These are phyloP conservation scores for Mortierella sp. DNA, from an alignment of 371 early-diverging fungal species.

Conservation along the genomic window DNA sequence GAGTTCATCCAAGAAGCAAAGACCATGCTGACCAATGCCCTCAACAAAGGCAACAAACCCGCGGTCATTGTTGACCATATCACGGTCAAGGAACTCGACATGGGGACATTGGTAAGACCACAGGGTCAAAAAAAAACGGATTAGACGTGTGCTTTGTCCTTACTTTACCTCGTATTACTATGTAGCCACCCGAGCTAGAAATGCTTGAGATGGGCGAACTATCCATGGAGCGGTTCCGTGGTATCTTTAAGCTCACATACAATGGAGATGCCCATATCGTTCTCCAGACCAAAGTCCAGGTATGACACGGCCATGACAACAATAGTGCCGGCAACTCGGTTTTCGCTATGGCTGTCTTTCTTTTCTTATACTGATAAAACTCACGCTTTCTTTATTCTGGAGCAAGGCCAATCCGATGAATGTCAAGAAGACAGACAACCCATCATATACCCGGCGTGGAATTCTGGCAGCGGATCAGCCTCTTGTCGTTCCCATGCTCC, in stretches of 20 bases:
- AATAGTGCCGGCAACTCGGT: background rate
- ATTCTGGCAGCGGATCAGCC: constrained; percentile 92
- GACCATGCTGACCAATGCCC: constrained; percentile 85
- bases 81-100: constrained; percentile 88
- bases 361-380: background rate
- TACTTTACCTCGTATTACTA: background rate
- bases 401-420: constrained; percentile 85
- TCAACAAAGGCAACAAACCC: constrained; percentile 93
- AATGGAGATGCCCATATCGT: constrained; percentile 94
- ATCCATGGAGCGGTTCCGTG: constrained; percentile 90
- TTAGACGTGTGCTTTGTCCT: background rate
- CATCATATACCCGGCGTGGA: constrained; percentile 72
- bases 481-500: constrained; percentile 94
- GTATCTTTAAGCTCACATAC: constrained; percentile 95
- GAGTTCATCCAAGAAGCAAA: constrained; percentile 89
- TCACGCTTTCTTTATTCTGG: background rate
- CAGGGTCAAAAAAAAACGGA: background rate
- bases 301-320: constrained; percentile 23
- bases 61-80: constrained; percentile 92
- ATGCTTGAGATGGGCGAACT: constrained; percentile 98
- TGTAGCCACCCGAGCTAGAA: constrained; percentile 94
- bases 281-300: constrained; percentile 95
- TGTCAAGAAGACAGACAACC: constrained; percentile 65
- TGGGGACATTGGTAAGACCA: constrained; percentile 87
- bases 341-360: background rate